Evolutionary conservation across 2,329 filamentous ascomycete genomes (phyloP).

Genomic region (Trichoderma lentiforme): DNA sequence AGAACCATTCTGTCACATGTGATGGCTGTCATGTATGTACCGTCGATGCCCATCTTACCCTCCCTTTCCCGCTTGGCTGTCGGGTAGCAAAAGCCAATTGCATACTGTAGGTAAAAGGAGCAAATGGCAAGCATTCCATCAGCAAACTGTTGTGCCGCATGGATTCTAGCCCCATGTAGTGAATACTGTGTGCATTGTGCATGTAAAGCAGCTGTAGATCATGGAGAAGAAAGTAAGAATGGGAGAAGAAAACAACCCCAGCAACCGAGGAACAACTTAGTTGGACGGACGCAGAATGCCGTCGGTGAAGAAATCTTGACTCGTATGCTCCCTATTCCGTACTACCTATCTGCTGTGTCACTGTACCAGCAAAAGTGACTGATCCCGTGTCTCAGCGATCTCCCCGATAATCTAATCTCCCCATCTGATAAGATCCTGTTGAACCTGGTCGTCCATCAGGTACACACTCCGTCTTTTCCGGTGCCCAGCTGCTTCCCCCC

Average conservation of each 20-base stretch:
- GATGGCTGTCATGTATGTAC: background rate
- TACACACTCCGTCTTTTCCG: background rate
- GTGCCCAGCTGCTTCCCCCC: background rate
- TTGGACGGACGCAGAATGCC: background rate
- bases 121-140: background rate
- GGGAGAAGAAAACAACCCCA: background rate
- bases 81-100: background rate
- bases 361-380: background rate
- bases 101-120: background rate
- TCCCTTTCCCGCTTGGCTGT: background rate
- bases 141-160: background rate
- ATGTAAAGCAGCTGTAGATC: background rate
- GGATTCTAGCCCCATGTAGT: background rate
- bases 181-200: background rate
- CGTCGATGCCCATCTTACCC: background rate
- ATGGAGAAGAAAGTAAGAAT: background rate
- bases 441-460: background rate
- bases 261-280: too few species aligned
- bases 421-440: constrained; percentile 11
- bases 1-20: background rate
- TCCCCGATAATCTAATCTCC: constrained; percentile 10
- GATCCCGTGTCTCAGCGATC: background rate
- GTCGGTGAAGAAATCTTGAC: background rate
- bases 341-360: background rate
- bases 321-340: background rate